phyloP scores from a whole-genome alignment of 805 yeast genomes.

The Candida wancherniae region DNA sequence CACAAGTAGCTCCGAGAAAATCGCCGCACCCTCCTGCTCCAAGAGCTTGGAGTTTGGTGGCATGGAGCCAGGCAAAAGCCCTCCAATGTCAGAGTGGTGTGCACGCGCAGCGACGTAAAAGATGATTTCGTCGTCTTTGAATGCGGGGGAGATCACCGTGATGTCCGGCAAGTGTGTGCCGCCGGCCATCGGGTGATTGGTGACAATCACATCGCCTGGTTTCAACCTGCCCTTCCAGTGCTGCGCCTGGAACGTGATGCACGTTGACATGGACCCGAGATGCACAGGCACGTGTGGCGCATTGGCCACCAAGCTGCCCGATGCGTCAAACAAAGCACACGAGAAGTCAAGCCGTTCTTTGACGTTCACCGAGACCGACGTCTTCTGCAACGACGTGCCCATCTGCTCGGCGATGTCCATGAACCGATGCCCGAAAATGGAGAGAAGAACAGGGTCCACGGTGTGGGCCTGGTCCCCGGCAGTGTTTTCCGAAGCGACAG shows the following conservation, averaged over 20 bases:
- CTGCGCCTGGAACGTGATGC: conserved; percentile 38
- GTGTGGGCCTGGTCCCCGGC: background rate
- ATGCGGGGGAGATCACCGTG: conserved; percentile 88
- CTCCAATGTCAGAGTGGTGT: conserved; percentile 96
- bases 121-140: conserved; percentile 45
- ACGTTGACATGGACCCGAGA: conserved; percentile 45
- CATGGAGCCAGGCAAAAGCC: conserved; percentile 88
- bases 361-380: conserved; percentile 42
- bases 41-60: conserved; percentile 85
- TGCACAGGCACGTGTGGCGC: conserved; percentile 46
- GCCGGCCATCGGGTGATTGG: conserved; percentile 42
- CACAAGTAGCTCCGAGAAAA: conserved; percentile 72
- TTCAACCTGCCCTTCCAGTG: conserved; percentile 36
- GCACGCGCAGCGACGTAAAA: conserved; percentile 94
- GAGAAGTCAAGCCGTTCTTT: conserved; percentile 43
- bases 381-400: conserved; percentile 43
- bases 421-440: conserved; percentile 20
- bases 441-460: conserved; percentile 18
- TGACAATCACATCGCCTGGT: conserved; percentile 40
- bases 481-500: too few species aligned
- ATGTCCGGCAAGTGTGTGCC: conserved; percentile 50
- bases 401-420: conserved; percentile 32
- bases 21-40: conserved; percentile 89
- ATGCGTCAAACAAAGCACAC: conserved; percentile 39
- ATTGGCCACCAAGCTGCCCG: conserved; percentile 43